Evolutionary conservation across 1,284 basidiomycete species (phyloP), one percentile per base, ranked within the genome.

Genomic region (Ganoderma lingzhi): DNA sequence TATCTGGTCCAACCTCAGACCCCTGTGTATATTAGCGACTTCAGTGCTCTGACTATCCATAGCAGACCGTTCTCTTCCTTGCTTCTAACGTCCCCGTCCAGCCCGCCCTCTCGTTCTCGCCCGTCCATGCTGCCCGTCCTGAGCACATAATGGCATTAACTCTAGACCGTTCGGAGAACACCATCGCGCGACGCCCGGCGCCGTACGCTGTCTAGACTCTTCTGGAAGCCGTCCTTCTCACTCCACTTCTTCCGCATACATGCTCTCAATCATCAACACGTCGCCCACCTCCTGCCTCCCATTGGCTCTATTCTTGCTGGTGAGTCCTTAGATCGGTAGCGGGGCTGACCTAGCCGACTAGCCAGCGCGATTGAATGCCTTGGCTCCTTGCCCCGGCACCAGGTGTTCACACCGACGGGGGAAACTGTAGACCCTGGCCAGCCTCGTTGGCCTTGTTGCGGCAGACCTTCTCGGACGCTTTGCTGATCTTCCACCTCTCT

Each of bases 361-460:
- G 35, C 39, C 32, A 53, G 55, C 60, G 30, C 42, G 44, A 70
- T 59, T 70, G 62, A 66, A 70, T 70, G 28, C 32, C 55, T 39
- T 39, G 12, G 66, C 68, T 28, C 32, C 55, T 59, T 39, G 37
- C 28, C 6, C 30, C 42, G 19, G 35, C 48, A 1, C 32, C 39
- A 30, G 41, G 6, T 39, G 48, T 32, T 64, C 55, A 63, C 66
- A 37, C 53, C 48, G 66, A 62, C 51, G 39, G 53, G 60, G 39
- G 51, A 56, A 63, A 64, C 35, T 39, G 44, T 35, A 37, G 41
- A 61, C 53, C 28, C 64, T 62, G 63, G 63, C 19, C 61, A 44
- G 63, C 68, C 71, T 69, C 68, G 66, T 67, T 67, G 41, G 17
- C 37, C 41, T 19, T 55, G 53, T 65, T 39, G 56, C 59, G n/a